These are phyloP conservation scores for Wickerhamomyces mucosus DNA, from an alignment of 805 yeast species.

Conservation along the genomic window DNA sequence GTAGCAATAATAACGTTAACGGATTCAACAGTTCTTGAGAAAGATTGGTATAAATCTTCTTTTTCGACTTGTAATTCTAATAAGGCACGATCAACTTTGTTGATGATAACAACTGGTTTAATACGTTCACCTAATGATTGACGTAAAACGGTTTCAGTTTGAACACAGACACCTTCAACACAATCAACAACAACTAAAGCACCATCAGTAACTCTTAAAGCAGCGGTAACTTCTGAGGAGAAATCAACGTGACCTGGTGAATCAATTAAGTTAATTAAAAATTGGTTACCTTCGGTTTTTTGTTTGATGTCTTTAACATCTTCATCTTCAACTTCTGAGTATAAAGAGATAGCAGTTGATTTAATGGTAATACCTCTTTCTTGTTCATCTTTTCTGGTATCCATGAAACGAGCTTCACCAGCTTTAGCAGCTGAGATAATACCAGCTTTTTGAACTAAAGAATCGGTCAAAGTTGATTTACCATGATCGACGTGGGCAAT, in stretches of 20 bases:
- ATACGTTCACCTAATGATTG: slow-evolving; percentile 99
- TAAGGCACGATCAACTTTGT: slow-evolving; percentile 99
- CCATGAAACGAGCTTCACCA: slow-evolving; percentile 99
- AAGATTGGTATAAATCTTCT: slow-evolving; percentile 98
- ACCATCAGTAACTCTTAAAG: slow-evolving; percentile 99
- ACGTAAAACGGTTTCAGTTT: slow-evolving; percentile 98
- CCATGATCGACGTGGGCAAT: slow-evolving; percentile 99
- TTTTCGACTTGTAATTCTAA: slow-evolving; percentile 97
- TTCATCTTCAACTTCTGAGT: slow-evolving; percentile 77
- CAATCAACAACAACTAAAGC: slow-evolving; percentile 98
- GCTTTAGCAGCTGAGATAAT: slow-evolving; percentile 99
- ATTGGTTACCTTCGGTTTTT: slow-evolving; percentile 75
- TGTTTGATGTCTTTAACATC: slow-evolving; percentile 90
- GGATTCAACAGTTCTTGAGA: slow-evolving; percentile 98
- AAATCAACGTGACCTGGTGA: slow-evolving; percentile 99
- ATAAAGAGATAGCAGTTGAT: slow-evolving; percentile 97
- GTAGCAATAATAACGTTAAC: slow-evolving; percentile 97
- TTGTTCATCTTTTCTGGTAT: slow-evolving; percentile 99
- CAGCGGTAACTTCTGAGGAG: slow-evolving; percentile 99
- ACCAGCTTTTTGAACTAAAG: slow-evolving; percentile 99
- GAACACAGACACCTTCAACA: slow-evolving; percentile 99
- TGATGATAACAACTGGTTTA: slow-evolving; percentile 96
- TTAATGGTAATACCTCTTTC: slow-evolving; percentile 99
- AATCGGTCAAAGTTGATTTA: slow-evolving; percentile 98
- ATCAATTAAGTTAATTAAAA: slow-evolving; percentile 96